Evolutionary conservation across 2,329 filamentous ascomycete genomes (phyloP).

Genomic region (Penicillium paneum): DNA sequence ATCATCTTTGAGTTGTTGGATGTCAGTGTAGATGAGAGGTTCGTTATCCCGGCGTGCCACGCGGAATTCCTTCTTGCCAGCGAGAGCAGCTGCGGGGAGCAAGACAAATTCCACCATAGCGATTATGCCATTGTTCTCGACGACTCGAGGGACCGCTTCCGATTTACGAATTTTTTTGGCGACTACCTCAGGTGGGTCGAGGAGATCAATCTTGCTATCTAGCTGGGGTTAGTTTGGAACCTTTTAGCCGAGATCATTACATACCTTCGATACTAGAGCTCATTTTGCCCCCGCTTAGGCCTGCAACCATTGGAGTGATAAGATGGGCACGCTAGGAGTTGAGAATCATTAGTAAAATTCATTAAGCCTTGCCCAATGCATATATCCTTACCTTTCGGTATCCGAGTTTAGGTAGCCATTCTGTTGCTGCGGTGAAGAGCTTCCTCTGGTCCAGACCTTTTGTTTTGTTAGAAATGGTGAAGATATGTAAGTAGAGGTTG

Average conservation of each 20-base stretch:
- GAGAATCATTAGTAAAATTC: slow-evolving; percentile 25
- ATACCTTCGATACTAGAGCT: slow-evolving; percentile 58
- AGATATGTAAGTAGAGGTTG: background rate
- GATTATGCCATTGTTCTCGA: slow-evolving; percentile 83
- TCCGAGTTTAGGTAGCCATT: slow-evolving; percentile 79
- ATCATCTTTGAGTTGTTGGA: slow-evolving; percentile 74
- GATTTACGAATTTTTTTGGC: slow-evolving; percentile 84
- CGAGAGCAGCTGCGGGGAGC: slow-evolving; percentile 59
- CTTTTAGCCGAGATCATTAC: background rate
- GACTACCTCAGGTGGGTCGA: slow-evolving; percentile 72
- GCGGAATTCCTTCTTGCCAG: slow-evolving; percentile 59
- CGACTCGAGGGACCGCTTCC: slow-evolving; percentile 67
- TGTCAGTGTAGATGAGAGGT: slow-evolving; percentile 72
- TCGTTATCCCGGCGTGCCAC: slow-evolving; percentile 67
- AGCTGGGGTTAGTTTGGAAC: slow-evolving; percentile 1
- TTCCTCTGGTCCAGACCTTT: slow-evolving; percentile 27
- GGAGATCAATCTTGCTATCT: slow-evolving; percentile 70
- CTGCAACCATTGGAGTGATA: slow-evolving; percentile 90
- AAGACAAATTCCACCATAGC: slow-evolving; percentile 85
- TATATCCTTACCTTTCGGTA: slow-evolving; percentile 60
- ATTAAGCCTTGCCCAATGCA: background rate
- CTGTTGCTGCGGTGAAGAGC: slow-evolving; percentile 60
- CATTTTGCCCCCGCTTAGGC: slow-evolving; percentile 83
- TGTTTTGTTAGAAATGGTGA: background rate
- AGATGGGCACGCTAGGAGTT: slow-evolving; percentile 60